Conservation (phyloP, 805 yeast genomes). For the Hemisphaericaspora nanyangensis region DNA sequence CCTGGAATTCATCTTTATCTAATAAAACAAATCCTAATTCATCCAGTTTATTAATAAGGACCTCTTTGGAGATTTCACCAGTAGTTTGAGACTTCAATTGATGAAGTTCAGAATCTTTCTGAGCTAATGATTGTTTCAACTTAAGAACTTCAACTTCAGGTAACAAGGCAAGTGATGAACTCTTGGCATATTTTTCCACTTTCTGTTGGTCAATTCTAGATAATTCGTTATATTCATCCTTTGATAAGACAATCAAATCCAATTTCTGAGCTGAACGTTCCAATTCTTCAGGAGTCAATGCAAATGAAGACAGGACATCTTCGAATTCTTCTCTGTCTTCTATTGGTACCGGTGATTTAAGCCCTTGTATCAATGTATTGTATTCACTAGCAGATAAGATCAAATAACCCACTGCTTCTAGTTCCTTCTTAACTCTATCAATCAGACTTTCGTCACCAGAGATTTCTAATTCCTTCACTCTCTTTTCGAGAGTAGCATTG, state of each 20-base stretch:
- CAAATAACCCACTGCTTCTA: constrained; percentile 39
- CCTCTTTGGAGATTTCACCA: constrained; percentile 20
- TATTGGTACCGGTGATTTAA: not conserved
- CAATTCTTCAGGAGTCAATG: constrained; percentile 24
- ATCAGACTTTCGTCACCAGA: not conserved
- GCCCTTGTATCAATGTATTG: not conserved
- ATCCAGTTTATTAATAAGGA: constrained; percentile 19
- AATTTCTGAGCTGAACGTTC: constrained; percentile 20
- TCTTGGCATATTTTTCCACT: constrained; percentile 18
- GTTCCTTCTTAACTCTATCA: not conserved
- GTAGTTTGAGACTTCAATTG: not conserved
- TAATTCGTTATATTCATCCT: constrained; percentile 17
- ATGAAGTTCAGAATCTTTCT: constrained; percentile 16
- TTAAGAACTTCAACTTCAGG: constrained; percentile 23
- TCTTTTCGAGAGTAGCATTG: constrained; percentile 1
- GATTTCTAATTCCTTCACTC: not conserved
- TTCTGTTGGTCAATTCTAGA: constrained; percentile 13
- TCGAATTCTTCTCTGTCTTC: constrained; percentile 15
- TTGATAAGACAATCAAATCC: constrained; percentile 21
- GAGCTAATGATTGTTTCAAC: constrained; percentile 24
- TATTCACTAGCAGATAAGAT: constrained; percentile 11
- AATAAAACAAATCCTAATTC: constrained; percentile 31
- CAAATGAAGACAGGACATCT: constrained; percentile 27
- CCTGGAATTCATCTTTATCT: constrained; percentile 24
- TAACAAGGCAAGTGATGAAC: constrained; percentile 17